Evolutionary conservation across 2,329 filamentous ascomycete genomes (phyloP).

Genomic region (Aureobasidium sp.): DNA sequence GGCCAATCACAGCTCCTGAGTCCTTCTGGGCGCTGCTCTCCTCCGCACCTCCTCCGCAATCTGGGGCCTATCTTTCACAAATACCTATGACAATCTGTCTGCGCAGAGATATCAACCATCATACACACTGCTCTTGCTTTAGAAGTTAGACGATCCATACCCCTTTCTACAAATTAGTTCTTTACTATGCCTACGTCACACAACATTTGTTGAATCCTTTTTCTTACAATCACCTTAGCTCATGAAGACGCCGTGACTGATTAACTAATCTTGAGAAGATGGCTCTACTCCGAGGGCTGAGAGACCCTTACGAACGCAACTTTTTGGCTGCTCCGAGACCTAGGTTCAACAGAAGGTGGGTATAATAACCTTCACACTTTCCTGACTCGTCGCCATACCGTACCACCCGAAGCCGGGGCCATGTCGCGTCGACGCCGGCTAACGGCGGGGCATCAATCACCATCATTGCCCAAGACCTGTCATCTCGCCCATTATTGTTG

Average conservation of each 20-base stretch:
- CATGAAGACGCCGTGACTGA: background rate
- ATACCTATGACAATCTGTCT: background rate
- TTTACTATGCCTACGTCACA: background rate
- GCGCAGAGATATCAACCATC: background rate
- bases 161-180: background rate
- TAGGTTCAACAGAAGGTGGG: slow-evolving; percentile 5
- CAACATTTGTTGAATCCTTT: no score
- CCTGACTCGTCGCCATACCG: background rate
- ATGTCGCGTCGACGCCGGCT: slow-evolving; percentile 2
- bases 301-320: slow-evolving; percentile 6
- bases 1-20: background rate
- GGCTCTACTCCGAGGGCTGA: slow-evolving; percentile 4
- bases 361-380: background rate
- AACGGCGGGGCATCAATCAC: background rate
- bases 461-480: background rate
- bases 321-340: slow-evolving; percentile 5
- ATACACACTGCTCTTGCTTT: background rate
- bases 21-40: background rate
- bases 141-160: background rate
- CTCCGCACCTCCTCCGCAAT: background rate
- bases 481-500: background rate
- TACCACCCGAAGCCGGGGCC: background rate
- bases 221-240: background rate
- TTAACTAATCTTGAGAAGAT: background rate
- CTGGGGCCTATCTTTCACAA: background rate